Evolutionary conservation across 2,329 filamentous ascomycete genomes (phyloP), one percentile per base, ranked within the genome.

Genomic region (Pyricularia pennisetigena): DNA sequence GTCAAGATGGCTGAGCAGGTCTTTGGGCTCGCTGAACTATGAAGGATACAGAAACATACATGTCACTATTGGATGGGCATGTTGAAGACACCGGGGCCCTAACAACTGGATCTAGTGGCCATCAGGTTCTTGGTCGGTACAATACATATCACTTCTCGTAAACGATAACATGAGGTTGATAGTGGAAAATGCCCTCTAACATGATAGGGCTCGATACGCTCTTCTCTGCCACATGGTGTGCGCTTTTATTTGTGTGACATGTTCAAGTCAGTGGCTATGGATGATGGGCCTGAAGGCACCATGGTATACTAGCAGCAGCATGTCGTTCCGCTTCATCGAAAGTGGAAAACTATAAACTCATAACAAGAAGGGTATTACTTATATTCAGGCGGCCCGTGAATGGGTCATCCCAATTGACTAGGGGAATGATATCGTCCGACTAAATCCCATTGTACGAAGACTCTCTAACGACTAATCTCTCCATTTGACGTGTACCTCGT

Each of bases 401-500:
- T 35, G 1, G 35, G 16, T 41, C 12, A 41, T 41, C 16, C 6
- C 8, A 24, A 61, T 8, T 3, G 26, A n/a, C 16, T n/a, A 49
- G 16, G 20, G 20, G 41, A n/a, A 49, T 61, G 57, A 24, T 16
- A 61, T 61, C n/a, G 57, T 6, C 26, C 3, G 24, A n/a, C 57
- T 24, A 26, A 8, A 61, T 24, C 9, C 10, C 57, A 61, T 26
- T 61, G 12, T 8, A 26, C 2, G 6, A 61, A 61, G 24, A 28
- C 1, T 20, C 23, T 10, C 9, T 35, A 3, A 10, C 4, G 2
- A 3, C 77, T 71, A 86, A 75, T 92, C 88, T 76, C 91, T 87
- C 91, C 91, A 94, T 76, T 90, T 87, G 65, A 94, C 86, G 73
- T 89, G 86, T 24, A 94, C 91, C 78, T 93, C 91, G 75, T 94